Conservation (phyloP, 1,284 basidiomycete species). For the Trichosporon coremiiforme region DNA sequence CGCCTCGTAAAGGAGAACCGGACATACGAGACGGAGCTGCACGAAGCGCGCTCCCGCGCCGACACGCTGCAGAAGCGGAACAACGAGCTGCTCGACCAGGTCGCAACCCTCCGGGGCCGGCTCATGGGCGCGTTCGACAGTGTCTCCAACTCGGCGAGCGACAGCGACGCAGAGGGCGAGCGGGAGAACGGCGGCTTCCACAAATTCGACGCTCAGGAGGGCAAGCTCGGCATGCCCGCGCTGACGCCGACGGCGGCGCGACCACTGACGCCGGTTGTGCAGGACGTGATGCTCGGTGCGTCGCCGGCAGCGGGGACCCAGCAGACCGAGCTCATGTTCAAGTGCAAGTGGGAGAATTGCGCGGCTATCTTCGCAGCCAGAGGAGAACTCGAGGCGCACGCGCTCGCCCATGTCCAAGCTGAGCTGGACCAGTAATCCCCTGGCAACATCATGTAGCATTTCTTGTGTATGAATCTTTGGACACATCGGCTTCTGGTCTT, state of each 20-base stretch:
- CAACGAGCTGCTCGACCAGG: constrained; percentile 40
- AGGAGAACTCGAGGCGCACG: constrained; percentile 30
- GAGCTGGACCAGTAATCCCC: constrained; percentile 9
- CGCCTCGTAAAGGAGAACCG: constrained; percentile 33
- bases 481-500: neutral
- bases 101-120: constrained; percentile 37
- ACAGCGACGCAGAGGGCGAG: constrained; percentile 21
- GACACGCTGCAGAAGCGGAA: constrained; percentile 39
- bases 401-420: constrained; percentile 25
- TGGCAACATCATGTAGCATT: neutral
- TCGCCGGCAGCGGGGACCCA: neutral
- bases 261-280: neutral
- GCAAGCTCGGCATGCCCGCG: constrained; percentile 12
- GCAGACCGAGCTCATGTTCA: constrained; percentile 24
- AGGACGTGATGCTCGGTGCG: constrained; percentile 24
- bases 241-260: constrained; percentile 23
- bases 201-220: neutral
- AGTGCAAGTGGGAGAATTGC: constrained; percentile 35
- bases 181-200: neutral
- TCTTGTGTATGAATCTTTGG: constrained; percentile 11
- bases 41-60: constrained; percentile 27
- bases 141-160: constrained; percentile 23
- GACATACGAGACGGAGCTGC: constrained; percentile 28
- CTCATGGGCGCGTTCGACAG: constrained; percentile 42
- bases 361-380: neutral